phyloP scores from a whole-genome alignment of 140 eudicot genomes.

The Bidens hawaiensis region DNA sequence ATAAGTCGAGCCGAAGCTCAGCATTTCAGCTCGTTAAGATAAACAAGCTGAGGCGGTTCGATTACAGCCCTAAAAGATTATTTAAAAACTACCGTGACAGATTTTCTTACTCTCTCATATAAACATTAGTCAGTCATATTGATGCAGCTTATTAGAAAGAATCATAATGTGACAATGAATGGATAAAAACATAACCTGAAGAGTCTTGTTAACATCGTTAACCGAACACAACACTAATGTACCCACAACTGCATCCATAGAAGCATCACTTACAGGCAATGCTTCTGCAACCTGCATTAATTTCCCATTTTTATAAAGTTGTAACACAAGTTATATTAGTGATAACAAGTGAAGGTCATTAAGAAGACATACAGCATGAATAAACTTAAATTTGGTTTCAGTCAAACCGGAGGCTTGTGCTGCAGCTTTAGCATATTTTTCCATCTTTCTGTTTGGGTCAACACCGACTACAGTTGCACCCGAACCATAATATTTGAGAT shows the following conservation, averaged over 20 bases:
- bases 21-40: too few relatives aligned
- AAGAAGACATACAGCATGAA: slow-evolving; percentile 59
- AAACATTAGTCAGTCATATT: background rate
- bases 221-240: slow-evolving; percentile 95
- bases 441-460: slow-evolving; percentile 88
- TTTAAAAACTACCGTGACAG: too few relatives aligned
- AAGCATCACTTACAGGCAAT: slow-evolving; percentile 73
- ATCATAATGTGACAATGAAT: slow-evolving; percentile 2
- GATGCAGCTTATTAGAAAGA: background rate
- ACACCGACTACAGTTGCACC: slow-evolving; percentile 54
- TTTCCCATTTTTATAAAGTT: background rate
- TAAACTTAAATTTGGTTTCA: slow-evolving; percentile 47
- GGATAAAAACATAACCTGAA: slow-evolving; percentile 54
- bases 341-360: background rate
- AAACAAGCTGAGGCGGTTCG: too few relatives aligned
- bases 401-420: slow-evolving; percentile 58
- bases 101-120: too few relatives aligned
- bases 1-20: too few relatives aligned
- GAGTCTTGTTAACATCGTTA: slow-evolving; percentile 56
- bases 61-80: too few relatives aligned
- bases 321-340: background rate
- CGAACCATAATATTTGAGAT: slow-evolving; percentile 62
- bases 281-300: slow-evolving; percentile 82
- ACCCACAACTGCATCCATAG: slow-evolving; percentile 92
- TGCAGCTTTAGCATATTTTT: slow-evolving; percentile 68